Evolutionary conservation across 495 filamentous ascomycete species (phyloP), one percentile per base, ranked within the genome.

Genomic region (Jackrogersella multiformis): DNA sequence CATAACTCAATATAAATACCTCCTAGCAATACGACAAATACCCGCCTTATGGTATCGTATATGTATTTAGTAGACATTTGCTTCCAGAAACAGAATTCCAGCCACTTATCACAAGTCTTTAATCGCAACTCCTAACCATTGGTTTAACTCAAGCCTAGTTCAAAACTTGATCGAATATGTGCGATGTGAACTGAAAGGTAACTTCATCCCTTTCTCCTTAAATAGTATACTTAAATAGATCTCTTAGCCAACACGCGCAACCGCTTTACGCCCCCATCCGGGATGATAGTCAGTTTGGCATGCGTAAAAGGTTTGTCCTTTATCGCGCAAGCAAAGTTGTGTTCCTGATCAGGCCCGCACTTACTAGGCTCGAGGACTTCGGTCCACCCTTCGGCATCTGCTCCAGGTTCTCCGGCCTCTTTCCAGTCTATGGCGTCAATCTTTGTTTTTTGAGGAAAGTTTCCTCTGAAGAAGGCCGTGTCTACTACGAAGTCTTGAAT

Each of bases 231-330:
- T 78, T 65, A 80, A 18, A 78, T 68, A 16, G 76, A 79, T 69
- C 90, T 85, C 73, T 86, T 88, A 4, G 90, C 92, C 76, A 92
- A 89, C 10, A 96, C 88, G 52, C 93, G 85, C 61, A 97, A 84
- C 45, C 94, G 81, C 85, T 96, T 96, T 26, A 96, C 90, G 0
- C 94, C 94, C 38, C 94, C 93, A 75, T 97, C 94, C 5, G 94
- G 94, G 63, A 97, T 89, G 55, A 97, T 95, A 20, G 89, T 90
- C 77, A 97, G 80, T 82, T 95, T 97, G 23, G 92, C 87, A 80
- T 94, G 92, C 7, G 89, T 90, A 69, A 92, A 92, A 1, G 80
- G 72, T 74, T 78, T 84, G 34, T 85, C 85, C 61, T 77, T 77
- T n/a, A 80, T 77, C 55, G 76, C 73, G 23, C 76, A 82, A 41